phyloP scores from a whole-genome alignment of 768 basidiomycete genomes.

The Pleurotus cornucopiae region DNA sequence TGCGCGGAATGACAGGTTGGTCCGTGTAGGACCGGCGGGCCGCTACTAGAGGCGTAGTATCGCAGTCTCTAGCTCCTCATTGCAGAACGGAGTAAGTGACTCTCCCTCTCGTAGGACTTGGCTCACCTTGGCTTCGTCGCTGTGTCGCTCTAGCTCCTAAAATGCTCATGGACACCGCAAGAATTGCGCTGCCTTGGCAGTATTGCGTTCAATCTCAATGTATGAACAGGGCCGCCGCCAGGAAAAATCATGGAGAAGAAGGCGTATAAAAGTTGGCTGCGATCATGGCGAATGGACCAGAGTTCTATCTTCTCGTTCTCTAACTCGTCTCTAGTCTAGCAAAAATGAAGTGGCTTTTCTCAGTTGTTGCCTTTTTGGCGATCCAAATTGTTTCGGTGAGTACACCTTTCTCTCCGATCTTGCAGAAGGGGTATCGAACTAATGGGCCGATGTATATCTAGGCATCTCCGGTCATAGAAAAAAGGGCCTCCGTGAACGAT shows the following conservation, averaged over 20 bases:
- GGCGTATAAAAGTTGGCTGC: not conserved
- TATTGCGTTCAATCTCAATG: not conserved
- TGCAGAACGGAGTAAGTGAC: no score
- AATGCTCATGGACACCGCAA: not conserved
- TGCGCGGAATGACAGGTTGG: no score
- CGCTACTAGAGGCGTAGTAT: no score
- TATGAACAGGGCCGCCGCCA: not conserved
- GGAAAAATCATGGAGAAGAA: constrained; percentile 2
- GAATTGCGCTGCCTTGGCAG: not conserved
- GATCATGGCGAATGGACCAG: not conserved
- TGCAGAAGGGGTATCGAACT: not conserved
- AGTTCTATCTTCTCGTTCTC: constrained; percentile 5
- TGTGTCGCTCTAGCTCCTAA: not conserved
- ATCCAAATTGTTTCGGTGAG: constrained; percentile 15
- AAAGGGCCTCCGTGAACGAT: constrained; percentile 33
- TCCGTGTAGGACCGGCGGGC: no score
- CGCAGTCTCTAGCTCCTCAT: no score
- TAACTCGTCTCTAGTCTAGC: not conserved
- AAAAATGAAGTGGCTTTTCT: constrained; percentile 19
- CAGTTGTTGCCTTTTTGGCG: constrained; percentile 15
- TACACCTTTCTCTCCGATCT: not conserved
- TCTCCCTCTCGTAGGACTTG: not conserved
- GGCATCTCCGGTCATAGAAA: constrained; percentile 19
- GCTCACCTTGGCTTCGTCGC: constrained; percentile 3
- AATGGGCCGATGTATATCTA: not conserved